These are phyloP conservation scores for Rubroboletus satanas DNA, from an alignment of 768 basidiomycete species.

Conservation along the genomic window DNA sequence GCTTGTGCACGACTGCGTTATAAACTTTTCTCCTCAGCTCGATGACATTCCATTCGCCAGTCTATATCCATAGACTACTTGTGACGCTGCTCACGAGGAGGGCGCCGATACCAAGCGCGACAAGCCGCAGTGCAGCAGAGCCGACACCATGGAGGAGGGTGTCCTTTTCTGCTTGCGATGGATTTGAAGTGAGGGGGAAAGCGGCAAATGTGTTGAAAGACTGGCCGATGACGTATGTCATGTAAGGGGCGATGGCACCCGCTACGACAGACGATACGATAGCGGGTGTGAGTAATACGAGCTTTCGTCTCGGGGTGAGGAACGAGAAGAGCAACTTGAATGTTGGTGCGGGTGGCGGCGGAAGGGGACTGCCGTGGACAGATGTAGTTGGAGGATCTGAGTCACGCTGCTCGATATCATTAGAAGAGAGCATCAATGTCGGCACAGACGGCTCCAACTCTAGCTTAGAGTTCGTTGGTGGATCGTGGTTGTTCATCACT, in stretches of 20 bases:
- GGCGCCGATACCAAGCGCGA: slow-evolving; percentile 61
- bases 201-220: slow-evolving; percentile 69
- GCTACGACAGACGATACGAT: slow-evolving; percentile 55
- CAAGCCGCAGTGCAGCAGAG: slow-evolving; percentile 58
- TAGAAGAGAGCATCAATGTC: slow-evolving; percentile 15
- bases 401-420: slow-evolving; percentile 18
- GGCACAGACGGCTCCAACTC: slow-evolving; percentile 22
- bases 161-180: slow-evolving; percentile 42
- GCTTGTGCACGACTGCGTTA: slow-evolving; percentile 57
- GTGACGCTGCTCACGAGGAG: slow-evolving; percentile 72
- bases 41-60: slow-evolving; percentile 76
- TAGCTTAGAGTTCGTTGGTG: slow-evolving; percentile 5
- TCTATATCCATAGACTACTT: slow-evolving; percentile 79
- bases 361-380: slow-evolving; percentile 16
- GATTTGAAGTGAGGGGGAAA: slow-evolving; percentile 44
- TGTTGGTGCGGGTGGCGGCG: slow-evolving; percentile 43
- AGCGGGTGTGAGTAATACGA: slow-evolving; percentile 61
- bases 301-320: slow-evolving; percentile 51
- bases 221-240: slow-evolving; percentile 78
- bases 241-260: slow-evolving; percentile 77
- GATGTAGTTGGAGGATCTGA: slow-evolving; percentile 11
- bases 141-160: slow-evolving; percentile 55
- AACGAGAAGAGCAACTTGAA: slow-evolving; percentile 66
- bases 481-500: slow-evolving; percentile 33
- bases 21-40: slow-evolving; percentile 68